A percentile compares a stretch with the other conserved stretches of the same genome.
phyloP scores from a whole-genome alignment of 208 protist species.

The Wallacemonas sp. region DNA sequence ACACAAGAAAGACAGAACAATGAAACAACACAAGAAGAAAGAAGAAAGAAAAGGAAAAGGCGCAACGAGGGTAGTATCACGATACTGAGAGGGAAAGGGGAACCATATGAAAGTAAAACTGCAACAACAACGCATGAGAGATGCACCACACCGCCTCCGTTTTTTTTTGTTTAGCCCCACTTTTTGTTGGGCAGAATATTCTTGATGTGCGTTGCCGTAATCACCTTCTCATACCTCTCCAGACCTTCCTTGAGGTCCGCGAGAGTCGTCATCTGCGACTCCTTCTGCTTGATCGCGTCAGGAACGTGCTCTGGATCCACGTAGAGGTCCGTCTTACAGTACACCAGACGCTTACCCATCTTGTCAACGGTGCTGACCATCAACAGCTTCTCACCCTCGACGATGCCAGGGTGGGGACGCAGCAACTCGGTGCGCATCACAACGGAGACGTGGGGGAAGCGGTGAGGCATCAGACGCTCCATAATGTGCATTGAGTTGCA shows the following conservation, averaged over 20 bases:
- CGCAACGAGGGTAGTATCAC: too few relatives aligned
- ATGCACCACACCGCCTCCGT: not conserved
- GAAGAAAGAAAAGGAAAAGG: too few relatives aligned
- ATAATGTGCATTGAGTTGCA: slow-evolving; percentile 74
- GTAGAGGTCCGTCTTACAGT: slow-evolving; percentile 54
- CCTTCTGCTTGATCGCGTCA: slow-evolving; percentile 19
- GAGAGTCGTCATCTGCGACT: slow-evolving; percentile 23
- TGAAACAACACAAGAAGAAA: too few relatives aligned
- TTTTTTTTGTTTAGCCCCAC: slow-evolving; percentile 14
- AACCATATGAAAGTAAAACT: too few relatives aligned
- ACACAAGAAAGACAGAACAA: too few relatives aligned
- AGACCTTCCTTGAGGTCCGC: slow-evolving; percentile 43
- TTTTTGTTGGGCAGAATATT: slow-evolving; percentile 42
- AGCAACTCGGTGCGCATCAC: slow-evolving; percentile 47
- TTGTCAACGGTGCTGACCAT: slow-evolving; percentile 70
- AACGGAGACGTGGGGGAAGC: slow-evolving; percentile 65
- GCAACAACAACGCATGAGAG: too few relatives aligned
- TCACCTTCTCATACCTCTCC: slow-evolving; percentile 35
- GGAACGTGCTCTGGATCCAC: slow-evolving; percentile 14
- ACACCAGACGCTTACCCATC: slow-evolving; percentile 72
- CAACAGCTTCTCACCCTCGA: slow-evolving; percentile 43
- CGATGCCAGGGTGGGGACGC: slow-evolving; percentile 23
- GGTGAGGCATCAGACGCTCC: slow-evolving; percentile 51
- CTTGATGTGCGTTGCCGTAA: slow-evolving; percentile 68
- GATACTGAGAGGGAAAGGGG: too few relatives aligned